A percentile compares a stretch with the other conserved stretches of the same genome.
Conservation (phyloP, 805 yeast species). For the Ogataea ganodermae region DNA sequence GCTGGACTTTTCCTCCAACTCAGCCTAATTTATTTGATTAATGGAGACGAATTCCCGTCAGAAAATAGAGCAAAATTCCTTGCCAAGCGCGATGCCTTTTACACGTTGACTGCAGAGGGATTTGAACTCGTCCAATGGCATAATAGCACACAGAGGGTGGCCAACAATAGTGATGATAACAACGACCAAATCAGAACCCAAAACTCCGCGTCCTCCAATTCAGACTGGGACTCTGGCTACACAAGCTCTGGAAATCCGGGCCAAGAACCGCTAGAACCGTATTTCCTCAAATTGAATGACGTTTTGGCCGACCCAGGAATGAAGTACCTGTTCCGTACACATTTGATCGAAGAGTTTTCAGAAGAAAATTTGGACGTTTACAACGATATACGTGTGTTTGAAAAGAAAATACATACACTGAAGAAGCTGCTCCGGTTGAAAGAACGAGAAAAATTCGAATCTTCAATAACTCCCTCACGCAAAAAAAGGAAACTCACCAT, state of each 20-base stretch:
- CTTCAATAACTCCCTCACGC: conserved; percentile 16
- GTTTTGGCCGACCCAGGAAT: conserved; percentile 75
- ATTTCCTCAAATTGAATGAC: conserved; percentile 35
- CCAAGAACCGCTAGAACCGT: conserved; percentile 4
- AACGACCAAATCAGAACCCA: not conserved
- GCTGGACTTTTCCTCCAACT: conserved; percentile 50
- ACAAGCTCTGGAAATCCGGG: not conserved
- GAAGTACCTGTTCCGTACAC: conserved; percentile 65
- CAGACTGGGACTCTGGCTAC: conserved; percentile 11
- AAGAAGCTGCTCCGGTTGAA: conserved; percentile 40
- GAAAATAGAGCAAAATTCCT: conserved; percentile 8
- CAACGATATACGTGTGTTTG: conserved; percentile 55
- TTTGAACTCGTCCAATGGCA: conserved; percentile 28
- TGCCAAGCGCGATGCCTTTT: conserved; percentile 24
- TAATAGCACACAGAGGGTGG: not conserved
- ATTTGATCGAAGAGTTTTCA: conserved; percentile 64
- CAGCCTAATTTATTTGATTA: conserved; percentile 45
- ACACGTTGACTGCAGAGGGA: conserved; percentile 27
- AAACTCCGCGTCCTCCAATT: not conserved
- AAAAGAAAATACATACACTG: conserved; percentile 46
- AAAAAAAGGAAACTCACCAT: conserved; percentile 34
- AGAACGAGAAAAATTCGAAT: conserved; percentile 26
- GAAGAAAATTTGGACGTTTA: conserved; percentile 78
- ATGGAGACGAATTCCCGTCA: conserved; percentile 25
- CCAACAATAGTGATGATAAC: not conserved